Conservation (phyloP, 2,329 filamentous ascomycete species). For the Didymella sp. region DNA sequence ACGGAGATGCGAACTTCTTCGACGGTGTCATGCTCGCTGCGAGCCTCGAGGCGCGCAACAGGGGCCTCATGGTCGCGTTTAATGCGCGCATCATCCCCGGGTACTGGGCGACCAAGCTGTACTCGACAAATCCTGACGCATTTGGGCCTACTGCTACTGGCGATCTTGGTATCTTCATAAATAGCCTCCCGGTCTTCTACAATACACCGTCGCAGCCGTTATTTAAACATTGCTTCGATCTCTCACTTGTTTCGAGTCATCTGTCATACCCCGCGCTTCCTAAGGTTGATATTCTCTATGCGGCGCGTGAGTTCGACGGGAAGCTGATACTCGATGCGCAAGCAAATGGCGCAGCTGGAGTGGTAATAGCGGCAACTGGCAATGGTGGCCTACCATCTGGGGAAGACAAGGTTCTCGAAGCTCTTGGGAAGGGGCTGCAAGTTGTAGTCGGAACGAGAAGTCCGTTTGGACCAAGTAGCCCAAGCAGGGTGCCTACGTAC, state of each 20-base stretch:
- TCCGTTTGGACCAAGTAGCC: slow-evolving; percentile 4
- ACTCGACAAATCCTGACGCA: slow-evolving; percentile 36
- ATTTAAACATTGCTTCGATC: slow-evolving; percentile 31
- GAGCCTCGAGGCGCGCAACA: slow-evolving; percentile 26
- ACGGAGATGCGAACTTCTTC: slow-evolving; percentile 42
- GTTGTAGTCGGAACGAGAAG: not conserved
- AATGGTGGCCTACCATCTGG: slow-evolving; percentile 37
- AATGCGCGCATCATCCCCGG: slow-evolving; percentile 38
- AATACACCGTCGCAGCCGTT: slow-evolving; percentile 35
- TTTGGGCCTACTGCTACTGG: slow-evolving; percentile 34
- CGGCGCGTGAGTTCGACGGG: slow-evolving; percentile 39
- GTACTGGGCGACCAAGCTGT: slow-evolving; percentile 35
- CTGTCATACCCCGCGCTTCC: slow-evolving; percentile 29
- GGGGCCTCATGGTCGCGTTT: slow-evolving; percentile 40
- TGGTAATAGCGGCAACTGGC: slow-evolving; percentile 38
- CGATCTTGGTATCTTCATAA: slow-evolving; percentile 37
- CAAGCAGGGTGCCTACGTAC: not conserved
- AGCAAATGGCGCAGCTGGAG: slow-evolving; percentile 32
- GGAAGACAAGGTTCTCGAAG: not conserved
- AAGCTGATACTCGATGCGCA: slow-evolving; percentile 33
- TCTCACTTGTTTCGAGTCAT: slow-evolving; percentile 24
- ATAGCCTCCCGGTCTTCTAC: slow-evolving; percentile 36
- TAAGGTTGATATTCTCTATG: slow-evolving; percentile 43
- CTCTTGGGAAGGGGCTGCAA: not conserved
- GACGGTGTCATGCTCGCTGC: slow-evolving; percentile 37